Conservation (phyloP, 148 eudicot genomes). For the Camellia lanceoleosa region DNA sequence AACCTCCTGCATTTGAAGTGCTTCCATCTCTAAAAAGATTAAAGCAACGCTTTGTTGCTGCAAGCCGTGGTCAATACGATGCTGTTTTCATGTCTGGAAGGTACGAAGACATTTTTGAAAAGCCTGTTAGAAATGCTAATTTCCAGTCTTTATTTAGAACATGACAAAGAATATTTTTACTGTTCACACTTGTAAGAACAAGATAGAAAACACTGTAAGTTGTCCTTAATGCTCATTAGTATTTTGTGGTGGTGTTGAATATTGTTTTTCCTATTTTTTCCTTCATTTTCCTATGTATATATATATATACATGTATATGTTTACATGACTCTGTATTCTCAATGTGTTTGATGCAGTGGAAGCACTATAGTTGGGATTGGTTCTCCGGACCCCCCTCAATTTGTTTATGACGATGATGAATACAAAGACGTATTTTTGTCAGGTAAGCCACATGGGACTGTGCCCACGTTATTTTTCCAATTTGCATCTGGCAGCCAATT, state of each 20-base stretch:
- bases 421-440: constrained; percentile 90
- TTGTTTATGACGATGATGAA: constrained; percentile 89
- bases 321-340: background rate
- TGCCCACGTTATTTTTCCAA: background rate
- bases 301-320: background rate
- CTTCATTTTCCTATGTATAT: background rate
- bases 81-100: constrained; percentile 99
- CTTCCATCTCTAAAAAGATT: constrained; percentile 85
- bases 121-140: background rate
- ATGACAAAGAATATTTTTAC: background rate
- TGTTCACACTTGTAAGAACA: background rate
- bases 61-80: constrained; percentile 90
- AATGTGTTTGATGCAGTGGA: constrained; percentile 60
- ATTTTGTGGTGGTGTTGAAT: background rate
- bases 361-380: constrained; percentile 96
- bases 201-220: background rate
- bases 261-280: background rate
- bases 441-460: constrained; percentile 36
- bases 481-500: constrained; percentile 4
- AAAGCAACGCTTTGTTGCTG: constrained; percentile 75
- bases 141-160: background rate
- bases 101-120: constrained; percentile 28
- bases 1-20: constrained; percentile 92
- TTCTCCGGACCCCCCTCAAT: constrained; percentile 94
- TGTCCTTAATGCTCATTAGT: background rate